Base-by-base conservation (phyloP, 2,329 filamentous ascomycete species). In the Laburnicola sp. region DNA sequence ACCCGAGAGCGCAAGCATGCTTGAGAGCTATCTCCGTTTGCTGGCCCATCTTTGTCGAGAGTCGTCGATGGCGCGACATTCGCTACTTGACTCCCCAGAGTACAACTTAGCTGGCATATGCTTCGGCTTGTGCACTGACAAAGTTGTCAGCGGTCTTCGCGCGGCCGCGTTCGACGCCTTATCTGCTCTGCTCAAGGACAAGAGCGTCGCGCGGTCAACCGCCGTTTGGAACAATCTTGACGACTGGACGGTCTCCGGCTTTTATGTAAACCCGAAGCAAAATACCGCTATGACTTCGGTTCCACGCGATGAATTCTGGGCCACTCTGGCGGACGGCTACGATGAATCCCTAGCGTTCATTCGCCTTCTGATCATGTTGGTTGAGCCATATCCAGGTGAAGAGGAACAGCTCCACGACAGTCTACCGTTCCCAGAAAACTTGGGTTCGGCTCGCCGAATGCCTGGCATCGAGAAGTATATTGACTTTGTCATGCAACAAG, bases 1-100 rank as follows among this genome's bases (percentile, higher is more conserved):
- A 68, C 89, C 91, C 3, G 95, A 99, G 71, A 95, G 90, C 35
- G 86, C 88, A n/a, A 89, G 96, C 74, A 97, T 99, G 90, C 80
- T 99, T 26, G 91, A 97, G 68, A 93, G 91, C 62, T 97, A 97
- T 69, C 80, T 99, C 45, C 86, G 93, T 27, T 81, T 99, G 4
- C 88, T 96, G 62, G 85, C 90, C 3, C 91, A 95, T 70, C 78
- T 99, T 7, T 86, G 87, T 55, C 80, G 82, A 22, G 85, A 93
- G 66, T 96, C 90, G 65, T 78, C 82, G 51, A 77, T 79, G 21
- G 88, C 91, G 1, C 83, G 93, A 43, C 75, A 82, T 30, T 96
- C 87, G 78, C 80, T 97, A 52, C 76, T 95, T 22, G 81, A 84
- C 36, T 77, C 84, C 51, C 81, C 86, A 22, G 81, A 79, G 4